Percentiles rank a stretch among this genome's conserved stretches.
Conservation (phyloP, 2,329 filamentous ascomycete species). For the Fusarium staphyleae region DNA sequence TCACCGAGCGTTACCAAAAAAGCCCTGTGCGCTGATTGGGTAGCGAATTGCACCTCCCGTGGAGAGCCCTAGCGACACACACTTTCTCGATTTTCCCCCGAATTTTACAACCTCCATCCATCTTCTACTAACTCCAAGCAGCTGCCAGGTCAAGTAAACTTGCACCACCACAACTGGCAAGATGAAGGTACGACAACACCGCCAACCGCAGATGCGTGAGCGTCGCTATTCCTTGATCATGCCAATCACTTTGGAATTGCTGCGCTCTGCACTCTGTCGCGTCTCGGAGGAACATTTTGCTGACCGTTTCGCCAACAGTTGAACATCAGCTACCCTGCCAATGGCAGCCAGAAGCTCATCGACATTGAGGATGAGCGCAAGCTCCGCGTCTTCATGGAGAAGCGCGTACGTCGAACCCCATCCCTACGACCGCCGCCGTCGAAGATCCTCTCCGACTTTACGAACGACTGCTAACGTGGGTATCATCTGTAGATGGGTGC, state of each 20-base stretch:
- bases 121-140: constrained; percentile 50
- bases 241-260: not conserved
- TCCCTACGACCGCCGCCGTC: constrained; percentile 20
- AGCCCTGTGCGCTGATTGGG: constrained; percentile 45
- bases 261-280: not conserved
- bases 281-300: constrained; percentile 33
- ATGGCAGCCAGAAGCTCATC: constrained; percentile 99
- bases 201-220: constrained; percentile 1
- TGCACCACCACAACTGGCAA: constrained; percentile 56
- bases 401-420: constrained; percentile 71
- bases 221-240: not conserved
- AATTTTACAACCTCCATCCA: constrained; percentile 45
- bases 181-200: constrained; percentile 53
- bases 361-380: constrained; percentile 99
- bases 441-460: constrained; percentile 14
- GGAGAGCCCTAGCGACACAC: constrained; percentile 53
- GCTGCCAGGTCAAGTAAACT: constrained; percentile 52
- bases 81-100: constrained; percentile 50
- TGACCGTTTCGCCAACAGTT: constrained; percentile 54
- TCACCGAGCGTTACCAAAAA: constrained; percentile 18
- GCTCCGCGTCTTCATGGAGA: constrained; percentile 98
- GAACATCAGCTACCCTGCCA: constrained; percentile 89
- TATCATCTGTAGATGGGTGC: constrained; percentile 72
- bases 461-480: constrained; percentile 44
- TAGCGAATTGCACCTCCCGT: constrained; percentile 22